Evolutionary conservation across 2,329 filamentous ascomycete genomes (phyloP), one percentile per base, ranked within the genome.

Genomic region (Scorias spongiosa): DNA sequence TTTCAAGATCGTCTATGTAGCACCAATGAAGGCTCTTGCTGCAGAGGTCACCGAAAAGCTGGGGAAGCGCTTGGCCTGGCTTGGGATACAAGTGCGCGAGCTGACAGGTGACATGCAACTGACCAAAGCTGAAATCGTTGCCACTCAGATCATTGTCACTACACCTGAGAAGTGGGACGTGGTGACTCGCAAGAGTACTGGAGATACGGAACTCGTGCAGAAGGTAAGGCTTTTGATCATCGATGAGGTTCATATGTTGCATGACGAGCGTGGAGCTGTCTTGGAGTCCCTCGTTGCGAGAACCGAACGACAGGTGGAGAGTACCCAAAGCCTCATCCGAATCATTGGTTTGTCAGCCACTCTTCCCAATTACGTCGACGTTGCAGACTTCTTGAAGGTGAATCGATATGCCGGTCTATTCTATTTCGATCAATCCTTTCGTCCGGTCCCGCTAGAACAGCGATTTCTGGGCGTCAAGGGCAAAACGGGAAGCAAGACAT

Each of bases 101-200:
- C 80, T 93, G 61, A 98, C 91, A 40, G 91, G 91, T 57, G 91
- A 98, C 61, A 98, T 98, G 91, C 91, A 98, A 59, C 74, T 99
- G 45, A 95, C 89, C 41, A 98, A 98, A 63, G 75, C 85, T 2
- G 93, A 98, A 63, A 94, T 99, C 48, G 75, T 95, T 12, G 81
- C 88, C 50, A 98, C 91, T 0, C 91, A 98, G 59, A 91, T 99
- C 53, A 94, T 99, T 47, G 91, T 98, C 41, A 98, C 93, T 0
- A 98, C 91, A 0, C 91, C 91, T 30, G 91, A 98, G 65, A 98
- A 98, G 65, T 98, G 93, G 93, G 91, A 98, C 61, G 91, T 98
- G 1, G 85, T 98, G 5, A 98, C 91, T 2, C 76, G 91, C 48
- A 98, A 96, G 64, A 93, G 89, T 45, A 96, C 88, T 1, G 91